Evolutionary conservation across 192 early-diverging fungal species (phyloP), one percentile per base, ranked within the genome.

Genomic region (Gaertneriomyces semiglobifer): DNA sequence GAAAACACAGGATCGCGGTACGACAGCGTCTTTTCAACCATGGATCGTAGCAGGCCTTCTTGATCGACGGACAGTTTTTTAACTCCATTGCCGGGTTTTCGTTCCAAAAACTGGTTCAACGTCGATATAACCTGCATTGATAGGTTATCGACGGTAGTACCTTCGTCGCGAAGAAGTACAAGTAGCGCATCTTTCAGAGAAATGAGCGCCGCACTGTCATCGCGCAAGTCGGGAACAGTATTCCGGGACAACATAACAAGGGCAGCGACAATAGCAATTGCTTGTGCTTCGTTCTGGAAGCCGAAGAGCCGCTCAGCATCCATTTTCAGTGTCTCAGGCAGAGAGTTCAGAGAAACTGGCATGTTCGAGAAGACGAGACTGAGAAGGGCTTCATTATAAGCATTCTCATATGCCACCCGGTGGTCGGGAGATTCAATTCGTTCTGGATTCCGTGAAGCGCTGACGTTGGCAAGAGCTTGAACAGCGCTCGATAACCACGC

Each of bases 201-300:
- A 7, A 14, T 33, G 46, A 77, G 18, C 25, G 68, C 66, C 7
- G 54, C 14, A 11, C 56, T 47, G 10, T 80, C 69, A 11, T 68
- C 60, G 5, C 84, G 58, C 18, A 82, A 60, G 53, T 80, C 80
- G 40, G 66, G 53, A 5, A 76, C 46, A n/a, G 78, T 66, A 60
- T 90, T 92, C 66, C 84, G 85, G 6, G 86, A 75, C 18, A 94
- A 70, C 78, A 90, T 90, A 44, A 88, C 42, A 66, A 94, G 72
- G 0, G 85, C 81, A 10, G 88, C 80, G 3, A 86, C 82, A 40
- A 91, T 80, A 0, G 79, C 83, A 20, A 92, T 56, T 0, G 83
- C 81, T 58, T 92, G 89, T 1, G 80, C 71, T 53, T 91, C 88
- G 64, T 91, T 90, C 72, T 92, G 90, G 58, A 81, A 85, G 0